Conservation (phyloP, 345 rosid genomes). For the Brassica carinata region DNA sequence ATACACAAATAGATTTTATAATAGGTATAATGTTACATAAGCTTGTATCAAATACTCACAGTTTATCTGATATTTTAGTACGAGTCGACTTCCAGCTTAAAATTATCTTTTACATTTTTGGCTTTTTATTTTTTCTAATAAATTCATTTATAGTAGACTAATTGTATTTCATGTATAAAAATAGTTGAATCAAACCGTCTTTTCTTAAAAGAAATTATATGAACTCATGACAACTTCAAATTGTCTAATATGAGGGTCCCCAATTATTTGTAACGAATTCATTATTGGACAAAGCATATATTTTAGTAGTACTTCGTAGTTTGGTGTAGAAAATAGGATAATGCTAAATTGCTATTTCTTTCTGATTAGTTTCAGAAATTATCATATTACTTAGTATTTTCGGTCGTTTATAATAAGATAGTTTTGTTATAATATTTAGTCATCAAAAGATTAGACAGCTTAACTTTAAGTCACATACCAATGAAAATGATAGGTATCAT, state of each 20-base stretch:
- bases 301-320: neutral
- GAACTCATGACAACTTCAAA: neutral
- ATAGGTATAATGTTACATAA: neutral
- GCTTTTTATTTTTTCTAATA: neutral
- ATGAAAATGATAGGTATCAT: neutral
- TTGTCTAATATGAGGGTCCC: neutral
- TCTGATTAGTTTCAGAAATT: neutral
- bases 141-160: neutral
- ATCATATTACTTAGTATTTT: neutral
- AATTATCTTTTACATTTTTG: neutral
- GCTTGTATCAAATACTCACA: neutral
- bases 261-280: neutral
- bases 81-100: neutral
- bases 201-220: neutral
- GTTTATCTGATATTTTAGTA: neutral
- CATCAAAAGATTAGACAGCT: neutral
- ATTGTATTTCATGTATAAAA: neutral
- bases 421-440: neutral
- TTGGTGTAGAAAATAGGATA: neutral
- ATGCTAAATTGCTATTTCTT: neutral
- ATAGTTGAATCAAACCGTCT: neutral
- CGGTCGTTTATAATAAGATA: neutral
- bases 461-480: neutral
- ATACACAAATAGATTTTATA: neutral
- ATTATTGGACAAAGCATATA: constrained; percentile 2